These are phyloP conservation scores for Solanum sitiens DNA, from an alignment of 257 asterid genomes.

Conservation along the genomic window DNA sequence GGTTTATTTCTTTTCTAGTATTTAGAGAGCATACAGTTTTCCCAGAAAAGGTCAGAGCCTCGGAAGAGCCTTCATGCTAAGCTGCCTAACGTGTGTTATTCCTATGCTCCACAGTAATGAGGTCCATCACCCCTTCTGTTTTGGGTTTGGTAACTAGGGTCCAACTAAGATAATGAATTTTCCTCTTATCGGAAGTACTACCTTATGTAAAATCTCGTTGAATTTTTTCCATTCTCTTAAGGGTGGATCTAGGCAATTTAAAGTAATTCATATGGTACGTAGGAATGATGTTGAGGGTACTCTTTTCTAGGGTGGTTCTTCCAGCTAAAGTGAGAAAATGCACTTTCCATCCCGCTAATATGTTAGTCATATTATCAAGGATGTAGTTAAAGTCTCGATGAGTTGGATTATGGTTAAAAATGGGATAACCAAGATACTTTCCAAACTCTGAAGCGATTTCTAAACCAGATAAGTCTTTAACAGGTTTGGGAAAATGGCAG, in stretches of 20 bases:
- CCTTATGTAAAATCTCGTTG: neutral
- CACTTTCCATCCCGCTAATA: neutral
- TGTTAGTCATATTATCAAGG: no score
- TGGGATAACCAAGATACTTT: no score
- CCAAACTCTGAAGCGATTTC: no score
- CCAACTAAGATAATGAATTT: no score
- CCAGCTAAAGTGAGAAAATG: neutral
- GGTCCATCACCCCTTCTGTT: fast-evolving
- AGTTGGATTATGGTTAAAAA: no score
- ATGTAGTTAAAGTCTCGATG: no score
- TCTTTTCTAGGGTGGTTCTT: no score
- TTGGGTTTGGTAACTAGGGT: neutral
- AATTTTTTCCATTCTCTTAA: neutral
- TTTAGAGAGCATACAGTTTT: no score
- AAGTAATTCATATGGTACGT: neutral
- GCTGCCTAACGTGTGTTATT: no score
- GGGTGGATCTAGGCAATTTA: neutral
- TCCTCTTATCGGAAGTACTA: no score
- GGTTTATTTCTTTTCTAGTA: neutral
- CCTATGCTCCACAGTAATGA: neutral
- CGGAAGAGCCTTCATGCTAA: neutral
- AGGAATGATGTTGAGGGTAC: neutral
- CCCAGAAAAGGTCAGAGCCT: neutral
- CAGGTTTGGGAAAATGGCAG: no score
- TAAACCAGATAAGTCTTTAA: no score